A percentile compares a stretch with the other conserved stretches of the same genome.
These are phyloP conservation scores for Colletotrichum caudatum DNA, from an alignment of 2,329 filamentous ascomycete species.

Conservation along the genomic window DNA sequence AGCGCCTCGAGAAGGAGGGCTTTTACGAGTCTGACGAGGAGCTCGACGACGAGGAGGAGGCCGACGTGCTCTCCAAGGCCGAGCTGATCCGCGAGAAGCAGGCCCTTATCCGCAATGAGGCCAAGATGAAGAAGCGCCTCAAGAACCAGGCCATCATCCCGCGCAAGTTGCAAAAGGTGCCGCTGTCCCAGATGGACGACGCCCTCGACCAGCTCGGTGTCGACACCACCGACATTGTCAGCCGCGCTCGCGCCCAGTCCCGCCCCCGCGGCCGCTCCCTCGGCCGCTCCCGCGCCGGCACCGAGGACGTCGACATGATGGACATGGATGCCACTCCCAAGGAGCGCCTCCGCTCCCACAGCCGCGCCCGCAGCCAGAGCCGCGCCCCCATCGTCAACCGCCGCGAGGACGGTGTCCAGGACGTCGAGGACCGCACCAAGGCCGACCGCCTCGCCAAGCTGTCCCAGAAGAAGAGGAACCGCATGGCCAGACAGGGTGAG, in stretches of 20 bases:
- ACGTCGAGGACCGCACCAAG: conserved; percentile 76
- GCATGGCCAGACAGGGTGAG: conserved; percentile 96
- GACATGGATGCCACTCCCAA: conserved; percentile 71
- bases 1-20: conserved; percentile 89
- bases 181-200: conserved; percentile 87
- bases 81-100: conserved; percentile 97
- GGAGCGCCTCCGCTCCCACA: conserved; percentile 78
- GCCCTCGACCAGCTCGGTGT: conserved; percentile 87
- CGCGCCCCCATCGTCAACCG: conserved; percentile 67
- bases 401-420: conserved; percentile 80
- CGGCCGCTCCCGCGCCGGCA: conserved; percentile 71
- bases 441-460: conserved; percentile 90
- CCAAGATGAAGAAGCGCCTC: conserved; percentile 93
- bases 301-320: conserved; percentile 78
- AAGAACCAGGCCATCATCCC: conserved; percentile 98
- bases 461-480: conserved; percentile 98
- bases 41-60: conserved; percentile 89
- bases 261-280: conserved; percentile 77
- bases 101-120: conserved; percentile 90
- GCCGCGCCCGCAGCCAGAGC: conserved; percentile 68
- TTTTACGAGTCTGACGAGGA: conserved; percentile 90
- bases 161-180: conserved; percentile 82
- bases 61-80: conserved; percentile 89
- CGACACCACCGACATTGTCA: conserved; percentile 80
- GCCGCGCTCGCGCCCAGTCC: conserved; percentile 78